Evolutionary conservation across 768 basidiomycete species (phyloP).

Genomic region (Agrocybe chaxingu): DNA sequence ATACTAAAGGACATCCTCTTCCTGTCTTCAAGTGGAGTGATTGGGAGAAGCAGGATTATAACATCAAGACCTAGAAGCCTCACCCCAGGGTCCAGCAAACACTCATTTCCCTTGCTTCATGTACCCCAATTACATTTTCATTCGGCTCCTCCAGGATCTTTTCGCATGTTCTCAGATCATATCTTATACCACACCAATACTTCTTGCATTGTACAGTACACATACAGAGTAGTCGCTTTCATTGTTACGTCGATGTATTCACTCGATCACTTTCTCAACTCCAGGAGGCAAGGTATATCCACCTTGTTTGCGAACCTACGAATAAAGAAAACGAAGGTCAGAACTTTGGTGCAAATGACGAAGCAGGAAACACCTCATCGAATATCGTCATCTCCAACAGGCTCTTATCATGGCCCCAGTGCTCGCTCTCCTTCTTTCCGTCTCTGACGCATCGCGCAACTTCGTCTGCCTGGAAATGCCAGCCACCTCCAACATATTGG

Average conservation of each 20-base stretch:
- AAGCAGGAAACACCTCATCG: constrained; percentile 56
- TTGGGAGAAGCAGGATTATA: constrained; percentile 47
- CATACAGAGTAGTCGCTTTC: too few species aligned
- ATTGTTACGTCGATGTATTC: not conserved
- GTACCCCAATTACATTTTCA: not conserved
- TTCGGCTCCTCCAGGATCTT: too few species aligned
- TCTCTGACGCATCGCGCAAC: constrained; percentile 75
- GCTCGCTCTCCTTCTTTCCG: constrained; percentile 67
- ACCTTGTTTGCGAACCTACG: constrained; percentile 65
- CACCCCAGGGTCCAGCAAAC: not conserved
- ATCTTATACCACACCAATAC: too few species aligned
- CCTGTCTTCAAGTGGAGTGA: constrained; percentile 65
- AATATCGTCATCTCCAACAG: constrained; percentile 80
- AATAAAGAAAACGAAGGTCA: not conserved
- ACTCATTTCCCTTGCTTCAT: not conserved
- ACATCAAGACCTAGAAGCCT: constrained; percentile 21
- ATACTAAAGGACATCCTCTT: constrained; percentile 76
- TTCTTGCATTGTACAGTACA: too few species aligned
- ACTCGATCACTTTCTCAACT: constrained; percentile 47
- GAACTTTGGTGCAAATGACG: not conserved
- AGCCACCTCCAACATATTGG: constrained; percentile 65
- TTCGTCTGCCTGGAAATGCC: constrained; percentile 88
- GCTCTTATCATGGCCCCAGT: constrained; percentile 81
- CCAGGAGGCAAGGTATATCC: constrained; percentile 61
- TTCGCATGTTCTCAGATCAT: too few species aligned